Conservation (phyloP, 2,329 filamentous ascomycete species). For the Xylariaceae sp. region DNA sequence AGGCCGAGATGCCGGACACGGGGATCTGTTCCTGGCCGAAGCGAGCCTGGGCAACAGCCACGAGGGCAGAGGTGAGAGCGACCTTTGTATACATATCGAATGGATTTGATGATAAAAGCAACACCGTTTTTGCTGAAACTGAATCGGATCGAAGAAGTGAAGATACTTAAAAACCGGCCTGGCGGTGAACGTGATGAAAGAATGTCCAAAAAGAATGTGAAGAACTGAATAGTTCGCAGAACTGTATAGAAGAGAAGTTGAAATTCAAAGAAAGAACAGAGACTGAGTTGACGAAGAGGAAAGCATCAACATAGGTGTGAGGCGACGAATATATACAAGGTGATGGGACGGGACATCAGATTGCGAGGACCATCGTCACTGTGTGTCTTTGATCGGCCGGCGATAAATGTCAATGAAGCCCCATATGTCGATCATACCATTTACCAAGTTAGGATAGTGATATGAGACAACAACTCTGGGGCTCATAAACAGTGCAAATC, state of each 20-base stretch:
- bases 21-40: constrained; percentile 70
- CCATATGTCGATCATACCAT: constrained; percentile 39
- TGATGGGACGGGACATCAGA: constrained; percentile 12
- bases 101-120: constrained; percentile 7
- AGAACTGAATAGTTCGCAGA: constrained; percentile 48
- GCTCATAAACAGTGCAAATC: constrained; percentile 19
- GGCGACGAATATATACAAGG: constrained; percentile 32
- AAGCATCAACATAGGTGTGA: constrained; percentile 24
- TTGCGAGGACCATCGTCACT: constrained; percentile 16
- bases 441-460: constrained; percentile 1
- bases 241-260: constrained; percentile 40
- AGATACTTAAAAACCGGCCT: constrained; percentile 38
- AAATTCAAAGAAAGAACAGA: constrained; percentile 41
- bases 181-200: constrained; percentile 39
- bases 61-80: constrained; percentile 48
- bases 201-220: constrained; percentile 41
- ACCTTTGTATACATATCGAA: constrained; percentile 53
- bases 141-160: constrained; percentile 24
- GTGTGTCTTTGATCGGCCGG: constrained; percentile 7
- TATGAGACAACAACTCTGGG: constrained; percentile 14
- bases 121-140: constrained; percentile 30
- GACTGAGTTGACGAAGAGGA: constrained; percentile 35
- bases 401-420: constrained; percentile 30
- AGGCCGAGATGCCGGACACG: constrained; percentile 59
- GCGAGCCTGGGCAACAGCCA: constrained; percentile 58